Percentiles rank a stretch among this genome's conserved stretches.
Evolutionary conservation across 306 rosid species (phyloP).

Genomic region (Castanea sativa): DNA sequence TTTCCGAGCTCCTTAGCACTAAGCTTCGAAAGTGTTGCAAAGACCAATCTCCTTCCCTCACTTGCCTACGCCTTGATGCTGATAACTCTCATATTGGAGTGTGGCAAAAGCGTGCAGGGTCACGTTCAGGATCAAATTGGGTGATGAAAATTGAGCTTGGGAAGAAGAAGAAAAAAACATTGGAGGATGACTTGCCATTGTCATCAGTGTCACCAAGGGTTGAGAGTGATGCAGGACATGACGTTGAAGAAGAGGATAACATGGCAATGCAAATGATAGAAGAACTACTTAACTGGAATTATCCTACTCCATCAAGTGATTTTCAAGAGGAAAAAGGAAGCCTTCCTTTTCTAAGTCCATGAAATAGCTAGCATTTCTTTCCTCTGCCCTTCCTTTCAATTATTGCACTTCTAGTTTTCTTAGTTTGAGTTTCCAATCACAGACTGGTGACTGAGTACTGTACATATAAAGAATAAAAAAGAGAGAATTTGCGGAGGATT

Average conservation of each 20-base stretch:
- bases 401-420: not conserved
- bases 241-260: conserved; percentile 63
- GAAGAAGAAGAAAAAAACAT: conserved; percentile 27
- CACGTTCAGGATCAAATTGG: conserved; percentile 78
- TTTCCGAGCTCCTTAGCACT: conserved; percentile 77
- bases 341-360: conserved; percentile 29
- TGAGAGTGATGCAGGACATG: conserved; percentile 18
- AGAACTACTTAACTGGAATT: conserved; percentile 86
- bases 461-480: not conserved
- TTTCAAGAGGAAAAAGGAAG: conserved; percentile 16
- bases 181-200: not conserved
- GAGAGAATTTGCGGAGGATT: not conserved
- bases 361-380: not conserved
- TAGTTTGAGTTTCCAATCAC: not conserved
- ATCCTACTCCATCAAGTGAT: conserved; percentile 35
- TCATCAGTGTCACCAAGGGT: not conserved
- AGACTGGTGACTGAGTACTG: not conserved
- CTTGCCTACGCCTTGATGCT: conserved; percentile 85
- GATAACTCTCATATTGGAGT: conserved; percentile 96
- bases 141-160: conserved; percentile 94
- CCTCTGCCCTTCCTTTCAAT: conserved; percentile 26
- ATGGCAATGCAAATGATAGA: conserved; percentile 95
- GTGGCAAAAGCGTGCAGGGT: conserved; percentile 89
- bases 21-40: conserved; percentile 88
- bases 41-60: conserved; percentile 88